Evolutionary conservation across 768 basidiomycete species (phyloP), one percentile per base, ranked within the genome.

Genomic region (Pleurotus citrinopileatus): DNA sequence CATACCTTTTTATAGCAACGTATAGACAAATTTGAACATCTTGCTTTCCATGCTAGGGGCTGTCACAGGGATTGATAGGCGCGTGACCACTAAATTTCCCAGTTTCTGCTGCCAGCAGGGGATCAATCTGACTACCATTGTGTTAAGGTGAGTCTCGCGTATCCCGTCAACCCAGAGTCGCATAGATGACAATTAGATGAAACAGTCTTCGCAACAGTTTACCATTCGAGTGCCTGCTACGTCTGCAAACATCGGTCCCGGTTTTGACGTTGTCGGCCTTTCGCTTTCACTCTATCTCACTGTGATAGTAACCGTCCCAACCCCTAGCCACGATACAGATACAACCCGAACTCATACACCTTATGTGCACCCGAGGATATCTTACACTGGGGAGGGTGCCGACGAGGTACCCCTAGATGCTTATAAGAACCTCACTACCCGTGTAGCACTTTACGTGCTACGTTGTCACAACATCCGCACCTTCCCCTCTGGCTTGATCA

Each of bases 231-330:
- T 98, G 50, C 96, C 96, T 8, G 94, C 94, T n/a, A 98, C 96
- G 2, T 94, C 95, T 58, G 96, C 96, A 59, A 99, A 99, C 75
- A 94, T 99, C 65, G 96, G 96, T 2, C 96, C 96, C 36, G 96
- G 96, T 22, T 99, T 99, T 71, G 97, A 99, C 69, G 97, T 98
- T 58, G 94, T 98, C 59, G 97, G 97, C n/a, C 87, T 99, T 58
- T 95, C 96, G 0, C 84, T 98, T 20, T 93, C 92, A 1, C 82
- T 97, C 26, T 79, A 86, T 60, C 81, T 98, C 63, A 78, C 79
- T 43, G 86, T 94, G 28, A 64, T 67, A 25, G 59, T 69, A 61
- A 63, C 71, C 4, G 64, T 73, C 20, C 59, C 70, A 23, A 58
- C 65, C 27, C 42, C 68, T 42, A 23, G 60, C 29, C 44, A 64